Base-by-base conservation (phyloP, 1,139 yeast species). In the Lizanozyma gosingica region DNA sequence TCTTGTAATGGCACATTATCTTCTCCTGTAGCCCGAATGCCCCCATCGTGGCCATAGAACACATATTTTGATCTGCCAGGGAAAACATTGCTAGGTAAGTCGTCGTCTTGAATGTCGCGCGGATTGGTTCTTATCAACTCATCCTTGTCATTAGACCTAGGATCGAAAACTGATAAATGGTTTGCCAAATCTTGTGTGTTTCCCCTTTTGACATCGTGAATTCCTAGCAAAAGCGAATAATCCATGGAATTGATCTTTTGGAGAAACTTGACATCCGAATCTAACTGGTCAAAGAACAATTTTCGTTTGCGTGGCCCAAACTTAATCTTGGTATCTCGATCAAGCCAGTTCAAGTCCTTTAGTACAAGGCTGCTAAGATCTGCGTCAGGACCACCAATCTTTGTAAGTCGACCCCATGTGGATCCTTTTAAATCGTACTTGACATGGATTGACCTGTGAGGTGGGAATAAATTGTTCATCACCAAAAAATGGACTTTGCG, bases 381-480 rank as follows among this genome's bases (percentile, higher is more conserved):
- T 15, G 48, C 48, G 15, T 52, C 53, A 3, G 56, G 53, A 35
- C 55, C 53, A 15, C 49, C 56, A 3, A 62, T 50, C 41, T 59
- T 62, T 0, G 88, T 79, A 33, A 63, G 63, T 50, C 99, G 76
- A 3, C 97, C 97, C 70, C 85, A 74, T 0, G 94, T 78, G 0
- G 97, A 87, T 1, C 99, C 99, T 59, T 94, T 94, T 53, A 94
- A 71, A 56, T 94, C 99, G 59, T 78, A 94, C 35, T 92, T 85
- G 38, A 76, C 64, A 56, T 88, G 95, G 45, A 92, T 82, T 48
- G 86, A 94, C 43, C 92, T 73, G 55, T 87, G 90, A 4, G 97
- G 95, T 1, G 99, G 98, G 61, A 94, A 92, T 41, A 94, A 70
- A 56, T 94, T 94, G 65, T 94, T 94, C 98, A 94, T 94, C 36